These are phyloP conservation scores for Mucor racemosus DNA, from an alignment of 371 early-diverging fungal species.

Conservation along the genomic window DNA sequence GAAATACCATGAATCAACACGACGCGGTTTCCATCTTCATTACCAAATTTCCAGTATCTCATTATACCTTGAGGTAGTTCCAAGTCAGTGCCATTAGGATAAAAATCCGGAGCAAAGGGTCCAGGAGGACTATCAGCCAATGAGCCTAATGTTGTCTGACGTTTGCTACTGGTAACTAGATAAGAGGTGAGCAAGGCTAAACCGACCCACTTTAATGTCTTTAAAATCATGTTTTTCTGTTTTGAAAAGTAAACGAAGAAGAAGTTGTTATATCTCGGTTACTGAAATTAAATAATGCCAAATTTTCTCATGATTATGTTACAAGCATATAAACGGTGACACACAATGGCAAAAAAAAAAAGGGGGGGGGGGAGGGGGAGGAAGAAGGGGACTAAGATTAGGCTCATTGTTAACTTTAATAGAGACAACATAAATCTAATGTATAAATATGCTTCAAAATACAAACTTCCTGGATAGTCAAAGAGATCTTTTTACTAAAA, in stretches of 20 bases:
- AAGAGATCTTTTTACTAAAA: too few relatives aligned
- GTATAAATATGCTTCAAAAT: too few relatives aligned
- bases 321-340: too few relatives aligned
- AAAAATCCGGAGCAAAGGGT: constrained; percentile 40
- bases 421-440: too few relatives aligned
- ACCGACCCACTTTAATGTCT: constrained; percentile 11
- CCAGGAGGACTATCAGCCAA: constrained; percentile 33
- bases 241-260: neutral
- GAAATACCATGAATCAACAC: constrained; percentile 64
- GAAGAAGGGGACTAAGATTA: too few relatives aligned
- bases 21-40: constrained; percentile 52
- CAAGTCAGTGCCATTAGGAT: constrained; percentile 42
- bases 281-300: neutral
- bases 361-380: too few relatives aligned
- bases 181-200: constrained; percentile 6
- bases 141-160: constrained; percentile 32
- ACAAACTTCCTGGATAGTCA: too few relatives aligned
- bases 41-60: constrained; percentile 60
- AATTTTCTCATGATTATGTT: neutral
- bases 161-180: neutral
- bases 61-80: constrained; percentile 53
- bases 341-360: too few relatives aligned
- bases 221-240: constrained; percentile 1
- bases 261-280: too few relatives aligned
- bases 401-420: too few relatives aligned